Conservation (phyloP, 208 protist species). For the Angomonas desouzai region DNA sequence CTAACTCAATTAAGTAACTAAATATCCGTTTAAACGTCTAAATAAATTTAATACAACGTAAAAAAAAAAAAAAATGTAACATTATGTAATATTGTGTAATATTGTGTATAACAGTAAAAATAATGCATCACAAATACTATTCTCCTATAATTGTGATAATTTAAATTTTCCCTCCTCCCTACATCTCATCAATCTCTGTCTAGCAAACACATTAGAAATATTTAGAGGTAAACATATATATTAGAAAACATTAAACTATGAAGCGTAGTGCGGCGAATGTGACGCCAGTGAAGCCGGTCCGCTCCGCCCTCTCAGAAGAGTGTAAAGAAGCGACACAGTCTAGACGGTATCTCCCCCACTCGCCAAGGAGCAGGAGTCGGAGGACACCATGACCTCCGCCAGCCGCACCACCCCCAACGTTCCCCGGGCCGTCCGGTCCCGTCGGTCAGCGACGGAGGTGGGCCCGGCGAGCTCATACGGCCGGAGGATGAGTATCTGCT, state of each 20-base stretch:
- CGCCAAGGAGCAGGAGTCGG: not conserved
- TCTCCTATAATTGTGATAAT: not conserved
- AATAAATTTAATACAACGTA: conserved; percentile 6
- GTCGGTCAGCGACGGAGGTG: conserved; percentile 72
- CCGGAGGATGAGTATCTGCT: conserved; percentile 69
- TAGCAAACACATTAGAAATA: no score
- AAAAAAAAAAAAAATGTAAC: conserved; percentile 7
- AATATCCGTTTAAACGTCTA: conserved; percentile 4
- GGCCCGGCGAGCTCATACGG: conserved; percentile 68
- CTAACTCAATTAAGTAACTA: not conserved
- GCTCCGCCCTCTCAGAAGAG: no score
- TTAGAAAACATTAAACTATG: not conserved
- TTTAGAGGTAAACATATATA: no score
- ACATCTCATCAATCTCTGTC: no score
- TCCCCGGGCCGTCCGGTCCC: conserved; percentile 20
- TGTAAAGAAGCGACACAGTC: no score
- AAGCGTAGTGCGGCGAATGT: conserved; percentile 2
- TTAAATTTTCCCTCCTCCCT: not conserved
- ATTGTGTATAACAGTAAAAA: no score
- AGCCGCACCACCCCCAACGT: conserved; percentile 10
- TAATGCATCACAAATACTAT: no score
- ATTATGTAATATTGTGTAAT: conserved; percentile 1
- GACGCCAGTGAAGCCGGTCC: not conserved
- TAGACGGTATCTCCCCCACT: not conserved
- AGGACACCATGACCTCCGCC: conserved; percentile 2